Conservation (phyloP, 2,329 filamentous ascomycete genomes). For the Cucurbitaria berberidis region DNA sequence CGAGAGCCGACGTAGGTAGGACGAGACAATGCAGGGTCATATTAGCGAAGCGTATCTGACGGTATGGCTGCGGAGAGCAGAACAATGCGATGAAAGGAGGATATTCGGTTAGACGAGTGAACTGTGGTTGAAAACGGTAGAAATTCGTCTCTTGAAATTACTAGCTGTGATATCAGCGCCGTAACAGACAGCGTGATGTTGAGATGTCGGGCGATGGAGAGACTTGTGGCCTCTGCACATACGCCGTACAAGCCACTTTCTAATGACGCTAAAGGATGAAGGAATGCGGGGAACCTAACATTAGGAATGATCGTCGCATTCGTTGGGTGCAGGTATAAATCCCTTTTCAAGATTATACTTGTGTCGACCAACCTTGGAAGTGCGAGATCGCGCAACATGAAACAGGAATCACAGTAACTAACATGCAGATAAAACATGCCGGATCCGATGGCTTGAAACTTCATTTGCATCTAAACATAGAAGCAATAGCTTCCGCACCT, state of each 20-base stretch:
- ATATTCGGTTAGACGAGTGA: background rate
- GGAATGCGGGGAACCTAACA: background rate
- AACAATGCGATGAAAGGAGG: background rate
- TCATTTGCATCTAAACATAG: background rate
- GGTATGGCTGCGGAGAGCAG: slow-evolving; percentile 5
- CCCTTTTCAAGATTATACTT: background rate
- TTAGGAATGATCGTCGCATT: background rate
- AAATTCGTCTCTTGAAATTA: too few relatives aligned
- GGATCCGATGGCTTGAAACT: background rate
- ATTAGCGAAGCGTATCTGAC: slow-evolving; percentile 3
- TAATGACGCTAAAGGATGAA: background rate
- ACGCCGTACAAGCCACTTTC: background rate
- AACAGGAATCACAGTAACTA: background rate
- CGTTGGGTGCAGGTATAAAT: background rate
- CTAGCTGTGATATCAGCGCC: too few relatives aligned
- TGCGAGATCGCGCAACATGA: background rate
- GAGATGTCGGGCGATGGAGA: background rate
- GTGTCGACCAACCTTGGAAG: slow-evolving; percentile 1
- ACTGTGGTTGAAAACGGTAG: background rate
- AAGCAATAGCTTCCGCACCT: background rate
- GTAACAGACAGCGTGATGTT: too few relatives aligned
- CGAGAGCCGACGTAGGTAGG: slow-evolving; percentile 4
- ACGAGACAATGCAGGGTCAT: slow-evolving; percentile 7
- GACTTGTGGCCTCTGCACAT: background rate
- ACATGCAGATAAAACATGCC: background rate